phyloP scores from a whole-genome alignment of 345 rosid genomes.

The Pelargonium nanum region DNA sequence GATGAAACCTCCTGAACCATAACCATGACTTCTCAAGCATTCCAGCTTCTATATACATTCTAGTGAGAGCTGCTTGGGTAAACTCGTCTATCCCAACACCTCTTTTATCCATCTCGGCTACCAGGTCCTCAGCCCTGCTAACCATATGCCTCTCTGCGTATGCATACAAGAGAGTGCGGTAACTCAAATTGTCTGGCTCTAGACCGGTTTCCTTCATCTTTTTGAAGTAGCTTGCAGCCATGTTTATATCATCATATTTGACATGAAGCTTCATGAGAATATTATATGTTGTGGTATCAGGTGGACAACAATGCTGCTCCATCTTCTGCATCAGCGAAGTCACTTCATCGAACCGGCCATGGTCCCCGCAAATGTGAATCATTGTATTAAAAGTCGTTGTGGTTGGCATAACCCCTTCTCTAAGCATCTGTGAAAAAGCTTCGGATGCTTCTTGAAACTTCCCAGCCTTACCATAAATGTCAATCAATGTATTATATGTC shows the following conservation, averaged over 20 bases:
- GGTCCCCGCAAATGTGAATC: constrained; percentile 77
- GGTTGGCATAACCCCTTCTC: constrained; percentile 61
- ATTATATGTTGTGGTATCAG: constrained; percentile 84
- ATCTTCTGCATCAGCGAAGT: constrained; percentile 54
- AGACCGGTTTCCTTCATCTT: constrained; percentile 61
- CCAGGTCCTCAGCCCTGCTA: constrained; percentile 51
- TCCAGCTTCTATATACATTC: constrained; percentile 75
- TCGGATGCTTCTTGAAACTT: constrained; percentile 64
- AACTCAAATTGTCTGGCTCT: constrained; percentile 75
- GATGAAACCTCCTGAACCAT: constrained; percentile 75
- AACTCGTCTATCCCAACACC: constrained; percentile 72
- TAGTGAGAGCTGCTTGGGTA: constrained; percentile 73
- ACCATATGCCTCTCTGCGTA: constrained; percentile 75
- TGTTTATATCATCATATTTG: constrained; percentile 46
- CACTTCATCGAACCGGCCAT: constrained; percentile 55
- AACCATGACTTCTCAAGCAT: constrained; percentile 71
- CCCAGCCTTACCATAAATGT: constrained; percentile 78
- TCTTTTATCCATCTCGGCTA: constrained; percentile 57
- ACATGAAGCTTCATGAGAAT: constrained; percentile 72
- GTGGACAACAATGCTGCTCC: constrained; percentile 55
- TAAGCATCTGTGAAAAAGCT: constrained; percentile 53
- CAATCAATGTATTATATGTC: constrained; percentile 81
- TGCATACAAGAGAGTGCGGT: constrained; percentile 73
- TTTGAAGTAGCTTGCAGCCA: constrained; percentile 43
- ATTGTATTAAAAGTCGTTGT: constrained; percentile 80